Evolutionary conservation across 2,329 filamentous ascomycete species (phyloP).

Genomic region (Aureobasidium mangrovei): DNA sequence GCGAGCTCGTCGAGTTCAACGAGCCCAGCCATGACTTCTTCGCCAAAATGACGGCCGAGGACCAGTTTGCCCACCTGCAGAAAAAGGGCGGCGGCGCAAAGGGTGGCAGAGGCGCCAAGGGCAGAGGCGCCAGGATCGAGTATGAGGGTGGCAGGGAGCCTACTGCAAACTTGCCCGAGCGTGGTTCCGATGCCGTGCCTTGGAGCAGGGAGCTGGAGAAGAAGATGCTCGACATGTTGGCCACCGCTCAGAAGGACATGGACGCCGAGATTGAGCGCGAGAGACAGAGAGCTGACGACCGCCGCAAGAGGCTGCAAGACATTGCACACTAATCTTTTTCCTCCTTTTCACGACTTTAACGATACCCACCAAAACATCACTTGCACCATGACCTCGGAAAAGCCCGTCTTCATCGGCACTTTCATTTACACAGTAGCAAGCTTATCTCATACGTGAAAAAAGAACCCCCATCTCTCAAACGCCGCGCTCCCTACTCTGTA

Average conservation of each 20-base stretch:
- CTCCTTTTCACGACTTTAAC: background rate
- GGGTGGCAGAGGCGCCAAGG: conserved; percentile 47
- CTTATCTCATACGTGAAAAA: background rate
- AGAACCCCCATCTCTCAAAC: background rate
- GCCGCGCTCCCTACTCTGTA: background rate
- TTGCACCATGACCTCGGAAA: too few relatives aligned
- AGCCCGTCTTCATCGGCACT: too few relatives aligned
- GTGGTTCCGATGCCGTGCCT: conserved; percentile 50
- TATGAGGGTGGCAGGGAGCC: conserved; percentile 49
- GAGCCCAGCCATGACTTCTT: conserved; percentile 92
- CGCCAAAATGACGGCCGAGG: conserved; percentile 70
- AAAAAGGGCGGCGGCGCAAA: conserved; percentile 51
- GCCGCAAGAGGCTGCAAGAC: conserved; percentile 15
- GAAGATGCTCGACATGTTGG: conserved; percentile 16
- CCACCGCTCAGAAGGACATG: conserved; percentile 17
- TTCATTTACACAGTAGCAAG: too few relatives aligned
- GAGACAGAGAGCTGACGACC: conserved; percentile 14
- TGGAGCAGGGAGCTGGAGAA: conserved; percentile 16
- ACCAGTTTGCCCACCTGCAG: conserved; percentile 44
- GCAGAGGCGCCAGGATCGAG: conserved; percentile 42
- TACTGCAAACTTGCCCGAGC: conserved; percentile 66
- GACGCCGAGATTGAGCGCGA: conserved; percentile 16
- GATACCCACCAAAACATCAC: background rate
- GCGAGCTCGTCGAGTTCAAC: conserved; percentile 95
- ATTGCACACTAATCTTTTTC: background rate